Percentiles rank a stretch among this genome's conserved stretches.
These are phyloP conservation scores for Trichaptum fuscoviolaceum DNA, from an alignment of 768 basidiomycete genomes.

Conservation along the genomic window DNA sequence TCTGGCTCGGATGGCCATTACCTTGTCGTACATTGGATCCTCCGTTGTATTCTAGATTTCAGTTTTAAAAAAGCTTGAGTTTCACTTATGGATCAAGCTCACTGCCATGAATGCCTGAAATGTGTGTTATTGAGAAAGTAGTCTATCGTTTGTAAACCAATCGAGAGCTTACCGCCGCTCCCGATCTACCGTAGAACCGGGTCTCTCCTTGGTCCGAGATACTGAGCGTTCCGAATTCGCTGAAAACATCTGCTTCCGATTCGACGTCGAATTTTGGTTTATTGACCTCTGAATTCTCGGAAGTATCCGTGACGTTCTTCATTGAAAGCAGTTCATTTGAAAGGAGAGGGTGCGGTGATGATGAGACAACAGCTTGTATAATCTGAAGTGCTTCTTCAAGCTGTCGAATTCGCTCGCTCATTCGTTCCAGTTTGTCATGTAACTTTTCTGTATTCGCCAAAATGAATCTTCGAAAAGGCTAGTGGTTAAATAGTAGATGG, in stretches of 20 bases:
- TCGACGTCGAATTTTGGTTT: neutral
- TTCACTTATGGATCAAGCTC: neutral
- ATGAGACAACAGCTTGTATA: slow-evolving; percentile 22
- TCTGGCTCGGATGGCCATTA: neutral
- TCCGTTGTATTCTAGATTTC: neutral
- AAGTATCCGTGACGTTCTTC: slow-evolving; percentile 19
- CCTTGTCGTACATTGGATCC: neutral
- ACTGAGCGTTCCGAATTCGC: slow-evolving; percentile 66
- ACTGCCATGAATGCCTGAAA: neutral
- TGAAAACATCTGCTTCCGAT: slow-evolving; percentile 34
- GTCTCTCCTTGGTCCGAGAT: slow-evolving; percentile 63
- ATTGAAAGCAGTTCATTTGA: neutral
- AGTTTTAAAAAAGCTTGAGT: neutral
- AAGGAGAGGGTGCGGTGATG: slow-evolving; percentile 12
- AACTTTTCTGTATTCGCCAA: slow-evolving; percentile 12
- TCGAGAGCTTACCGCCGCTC: slow-evolving; percentile 42
- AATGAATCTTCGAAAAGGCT: slow-evolving; percentile 4
- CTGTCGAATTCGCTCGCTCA: slow-evolving; percentile 14
- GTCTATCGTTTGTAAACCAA: neutral
- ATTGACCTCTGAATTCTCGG: neutral
- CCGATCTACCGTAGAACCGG: slow-evolving; percentile 72
- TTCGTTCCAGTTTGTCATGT: slow-evolving; percentile 10
- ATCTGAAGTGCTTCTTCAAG: slow-evolving; percentile 18
- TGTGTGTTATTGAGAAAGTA: neutral
- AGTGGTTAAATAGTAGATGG: neutral